These are phyloP conservation scores for Hortiboletus campestris DNA, from an alignment of 768 basidiomycete species.

Conservation along the genomic window DNA sequence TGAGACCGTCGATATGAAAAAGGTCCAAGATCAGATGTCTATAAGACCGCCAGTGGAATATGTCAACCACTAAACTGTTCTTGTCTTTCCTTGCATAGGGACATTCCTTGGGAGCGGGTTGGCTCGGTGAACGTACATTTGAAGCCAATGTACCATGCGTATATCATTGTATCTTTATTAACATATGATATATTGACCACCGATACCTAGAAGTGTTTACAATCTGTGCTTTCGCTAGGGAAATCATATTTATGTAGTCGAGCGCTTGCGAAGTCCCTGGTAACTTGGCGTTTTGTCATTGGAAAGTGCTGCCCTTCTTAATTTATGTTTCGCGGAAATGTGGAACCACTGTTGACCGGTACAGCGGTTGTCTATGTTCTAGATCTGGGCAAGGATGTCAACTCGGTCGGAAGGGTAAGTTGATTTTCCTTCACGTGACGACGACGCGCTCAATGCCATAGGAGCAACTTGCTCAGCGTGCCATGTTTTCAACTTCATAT, in stretches of 20 bases:
- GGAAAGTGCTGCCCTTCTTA: too few relatives aligned
- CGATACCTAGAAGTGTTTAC: background rate
- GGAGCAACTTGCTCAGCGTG: too few relatives aligned
- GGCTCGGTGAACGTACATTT: background rate
- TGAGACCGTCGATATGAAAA: slow-evolving; percentile 18
- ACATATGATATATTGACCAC: background rate
- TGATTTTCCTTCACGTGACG: slow-evolving; percentile 23
- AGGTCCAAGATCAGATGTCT: slow-evolving; percentile 6
- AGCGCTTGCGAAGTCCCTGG: background rate
- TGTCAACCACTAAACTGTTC: background rate
- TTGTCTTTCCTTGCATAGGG: background rate
- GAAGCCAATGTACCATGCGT: slow-evolving; percentile 4
- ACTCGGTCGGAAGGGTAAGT: background rate
- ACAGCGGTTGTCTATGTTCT: too few relatives aligned
- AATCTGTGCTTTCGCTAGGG: background rate
- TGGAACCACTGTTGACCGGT: background rate
- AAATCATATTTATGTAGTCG: background rate
- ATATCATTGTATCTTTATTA: slow-evolving; percentile 4
- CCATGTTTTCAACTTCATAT: background rate
- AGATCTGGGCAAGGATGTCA: too few relatives aligned
- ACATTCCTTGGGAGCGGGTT: background rate
- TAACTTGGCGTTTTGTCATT: background rate
- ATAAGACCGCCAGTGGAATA: slow-evolving; percentile 1
- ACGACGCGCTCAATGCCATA: slow-evolving; percentile 5
- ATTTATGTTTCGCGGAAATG: background rate